Base-by-base conservation (phyloP, 805 yeast genomes). In the Starmerella roubikii region DNA sequence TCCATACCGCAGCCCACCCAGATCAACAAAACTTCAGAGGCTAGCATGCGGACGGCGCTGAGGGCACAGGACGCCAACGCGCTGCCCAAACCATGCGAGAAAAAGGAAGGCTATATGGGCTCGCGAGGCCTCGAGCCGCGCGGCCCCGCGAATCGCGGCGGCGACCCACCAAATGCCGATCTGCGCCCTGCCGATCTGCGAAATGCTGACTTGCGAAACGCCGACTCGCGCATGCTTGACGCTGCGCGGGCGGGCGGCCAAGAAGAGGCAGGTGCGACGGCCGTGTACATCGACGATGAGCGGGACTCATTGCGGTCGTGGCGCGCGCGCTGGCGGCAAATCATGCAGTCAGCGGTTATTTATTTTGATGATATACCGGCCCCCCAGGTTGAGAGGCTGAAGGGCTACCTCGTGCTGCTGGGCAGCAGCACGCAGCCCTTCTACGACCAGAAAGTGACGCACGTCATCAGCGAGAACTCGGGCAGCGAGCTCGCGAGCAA, bases 311-410 rank as follows among this genome's bases (percentile, higher is more conserved):
- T 46, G 32, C 39, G 39, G 17, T 39, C 42, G 21, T 78, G 86
- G 86, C 80, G 76, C 48, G 64, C 61, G 20, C 68, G 71, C 34
- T 78, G 85, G 85, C 64, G 66, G 33, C 64, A 64, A 41, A 73
- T 76, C 44, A 72, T 78, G 74, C 61, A 63, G 38, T 69, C 65
- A 38, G 66, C 78, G 10, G 66, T 67, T 17, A 72, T 76, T 18
- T 78, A 75, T 55, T 74, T 78, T 44, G 85, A 78, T 56, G 60
- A 58, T 15, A 55, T 64, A 9, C 71, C 68, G 35, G 45, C 42
- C 19, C 34, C 41, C 21, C 35, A 42, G 16, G 45, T 44, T 20
- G 61, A 54, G 29, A 47, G 46, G 30, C 52, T 56, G 20, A 45
- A 46, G 38, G 48, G 51, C 15, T 46, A 50, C 30, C 41, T 62